Percentiles rank a stretch among this genome's conserved stretches.
Evolutionary conservation across 768 basidiomycete species (phyloP).

Genomic region (Gloeostereum incarnatum): DNA sequence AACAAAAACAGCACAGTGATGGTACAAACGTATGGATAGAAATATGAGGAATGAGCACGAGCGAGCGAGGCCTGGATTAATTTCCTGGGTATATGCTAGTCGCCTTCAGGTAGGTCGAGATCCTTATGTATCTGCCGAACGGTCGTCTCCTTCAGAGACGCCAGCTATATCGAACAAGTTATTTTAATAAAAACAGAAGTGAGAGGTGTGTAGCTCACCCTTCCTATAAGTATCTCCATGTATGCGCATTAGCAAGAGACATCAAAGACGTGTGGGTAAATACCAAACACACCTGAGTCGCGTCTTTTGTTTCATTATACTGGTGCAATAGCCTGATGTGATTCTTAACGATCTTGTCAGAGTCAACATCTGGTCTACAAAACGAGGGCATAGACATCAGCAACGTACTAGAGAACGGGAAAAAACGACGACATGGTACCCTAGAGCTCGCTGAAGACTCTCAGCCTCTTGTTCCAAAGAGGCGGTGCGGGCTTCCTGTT

Average conservation of each 20-base stretch:
- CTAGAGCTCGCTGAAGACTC: slow-evolving; percentile 35
- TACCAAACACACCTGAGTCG: slow-evolving; percentile 48
- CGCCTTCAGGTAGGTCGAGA: slow-evolving; percentile 49
- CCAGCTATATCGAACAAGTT: slow-evolving; percentile 41
- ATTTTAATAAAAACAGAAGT: neutral
- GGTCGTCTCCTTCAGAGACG: slow-evolving; percentile 57
- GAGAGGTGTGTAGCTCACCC: slow-evolving; percentile 28
- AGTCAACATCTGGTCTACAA: slow-evolving; percentile 31
- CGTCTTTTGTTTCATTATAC: slow-evolving; percentile 81
- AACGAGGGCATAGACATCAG: neutral
- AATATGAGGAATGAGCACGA: neutral
- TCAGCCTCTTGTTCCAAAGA: slow-evolving; percentile 40
- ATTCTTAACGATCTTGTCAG: slow-evolving; percentile 48
- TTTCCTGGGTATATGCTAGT: slow-evolving; percentile 30
- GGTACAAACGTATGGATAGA: neutral
- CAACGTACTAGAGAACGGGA: neutral
- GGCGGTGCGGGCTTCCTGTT: slow-evolving; percentile 38
- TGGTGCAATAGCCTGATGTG: slow-evolving; percentile 67
- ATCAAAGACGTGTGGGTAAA: too few relatives aligned
- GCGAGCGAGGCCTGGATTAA: neutral
- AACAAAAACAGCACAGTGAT: neutral
- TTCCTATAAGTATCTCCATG: slow-evolving; percentile 67
- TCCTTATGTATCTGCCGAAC: slow-evolving; percentile 70
- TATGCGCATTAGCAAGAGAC: too few relatives aligned
- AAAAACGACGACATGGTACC: slow-evolving; percentile 19